Evolutionary conservation across 2,329 filamentous ascomycete species (phyloP).

Genomic region (Aspergillus cejpii): DNA sequence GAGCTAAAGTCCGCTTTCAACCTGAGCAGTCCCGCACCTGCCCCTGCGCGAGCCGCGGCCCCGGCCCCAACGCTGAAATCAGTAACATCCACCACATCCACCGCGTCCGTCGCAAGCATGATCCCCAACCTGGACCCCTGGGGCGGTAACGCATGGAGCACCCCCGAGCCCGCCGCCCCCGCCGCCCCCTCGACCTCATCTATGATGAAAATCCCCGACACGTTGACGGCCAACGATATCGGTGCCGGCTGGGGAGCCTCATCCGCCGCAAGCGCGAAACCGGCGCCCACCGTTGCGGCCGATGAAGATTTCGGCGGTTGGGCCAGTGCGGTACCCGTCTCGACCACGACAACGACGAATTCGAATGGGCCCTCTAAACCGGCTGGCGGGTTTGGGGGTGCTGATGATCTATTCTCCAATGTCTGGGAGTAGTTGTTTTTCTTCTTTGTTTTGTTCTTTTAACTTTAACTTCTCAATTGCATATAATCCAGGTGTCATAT

Average conservation of each 20-base stretch:
- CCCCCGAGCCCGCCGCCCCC: constrained; percentile 52
- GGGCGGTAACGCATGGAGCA: constrained; percentile 80
- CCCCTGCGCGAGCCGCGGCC: constrained; percentile 29
- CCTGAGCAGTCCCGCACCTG: constrained; percentile 47
- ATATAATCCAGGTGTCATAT: constrained; percentile 11
- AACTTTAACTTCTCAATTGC: no score
- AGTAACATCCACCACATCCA: constrained; percentile 38
- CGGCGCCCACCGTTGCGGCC: constrained; percentile 62
- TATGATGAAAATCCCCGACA: constrained; percentile 41
- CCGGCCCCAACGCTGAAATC: constrained; percentile 32
- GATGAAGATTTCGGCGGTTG: constrained; percentile 97
- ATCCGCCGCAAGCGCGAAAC: constrained; percentile 16
- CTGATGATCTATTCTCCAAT: constrained; percentile 88
- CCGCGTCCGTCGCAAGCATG: constrained; percentile 40
- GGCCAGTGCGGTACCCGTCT: constrained; percentile 64
- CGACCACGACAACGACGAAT: constrained; percentile 32
- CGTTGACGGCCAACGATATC: constrained; percentile 55
- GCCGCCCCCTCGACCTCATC: constrained; percentile 30
- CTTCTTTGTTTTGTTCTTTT: no score
- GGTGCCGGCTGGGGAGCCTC: constrained; percentile 57
- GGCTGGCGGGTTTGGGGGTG: constrained; percentile 54
- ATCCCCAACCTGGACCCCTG: constrained; percentile 61
- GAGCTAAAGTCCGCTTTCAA: constrained; percentile 70
- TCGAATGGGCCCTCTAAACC: constrained; percentile 40
- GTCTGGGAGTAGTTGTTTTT: constrained; percentile 68